Evolutionary conservation across 805 yeast genomes (phyloP).

Genomic region (Metschnikowia continentalis): DNA sequence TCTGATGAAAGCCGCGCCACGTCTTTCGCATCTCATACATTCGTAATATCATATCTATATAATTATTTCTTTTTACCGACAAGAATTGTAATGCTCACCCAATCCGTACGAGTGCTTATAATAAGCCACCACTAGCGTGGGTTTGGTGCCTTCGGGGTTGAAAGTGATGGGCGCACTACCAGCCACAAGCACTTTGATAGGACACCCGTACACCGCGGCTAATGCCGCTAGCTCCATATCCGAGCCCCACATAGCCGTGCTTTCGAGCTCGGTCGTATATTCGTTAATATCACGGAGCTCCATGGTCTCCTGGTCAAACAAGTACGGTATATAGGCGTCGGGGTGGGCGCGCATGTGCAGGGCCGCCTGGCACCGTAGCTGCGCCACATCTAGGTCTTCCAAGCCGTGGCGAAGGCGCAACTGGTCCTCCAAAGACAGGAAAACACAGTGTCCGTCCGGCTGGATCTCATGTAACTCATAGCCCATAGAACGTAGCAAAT

Average conservation of each 20-base stretch:
- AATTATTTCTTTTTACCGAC: slow-evolving; percentile 17
- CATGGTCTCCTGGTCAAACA: slow-evolving; percentile 75
- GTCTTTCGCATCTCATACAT: background rate
- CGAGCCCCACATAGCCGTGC: slow-evolving; percentile 95
- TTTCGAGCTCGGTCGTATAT: slow-evolving; percentile 63
- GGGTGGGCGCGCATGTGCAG: slow-evolving; percentile 58
- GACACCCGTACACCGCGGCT: slow-evolving; percentile 63
- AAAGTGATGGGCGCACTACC: slow-evolving; percentile 65
- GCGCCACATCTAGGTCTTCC: slow-evolving; percentile 35
- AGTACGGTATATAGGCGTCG: slow-evolving; percentile 73
- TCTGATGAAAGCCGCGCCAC: background rate
- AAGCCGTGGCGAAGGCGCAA: slow-evolving; percentile 47
- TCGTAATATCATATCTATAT: background rate
- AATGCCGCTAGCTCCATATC: slow-evolving; percentile 87
- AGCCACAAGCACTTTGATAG: slow-evolving; percentile 72
- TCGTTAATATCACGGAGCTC: slow-evolving; percentile 58
- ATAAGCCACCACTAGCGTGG: slow-evolving; percentile 67
- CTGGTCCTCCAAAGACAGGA: slow-evolving; percentile 83
- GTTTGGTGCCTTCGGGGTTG: slow-evolving; percentile 53
- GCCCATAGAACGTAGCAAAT: slow-evolving; percentile 45
- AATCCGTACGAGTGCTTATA: slow-evolving; percentile 82
- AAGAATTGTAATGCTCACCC: slow-evolving; percentile 93
- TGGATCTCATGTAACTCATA: slow-evolving; percentile 63
- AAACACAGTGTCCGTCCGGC: slow-evolving; percentile 94
- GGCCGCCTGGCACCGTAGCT: slow-evolving; percentile 63